A percentile compares a stretch with the other conserved stretches of the same genome.
These are phyloP conservation scores for Mimosa bimucronata DNA, from an alignment of 306 rosid genomes.

Conservation along the genomic window DNA sequence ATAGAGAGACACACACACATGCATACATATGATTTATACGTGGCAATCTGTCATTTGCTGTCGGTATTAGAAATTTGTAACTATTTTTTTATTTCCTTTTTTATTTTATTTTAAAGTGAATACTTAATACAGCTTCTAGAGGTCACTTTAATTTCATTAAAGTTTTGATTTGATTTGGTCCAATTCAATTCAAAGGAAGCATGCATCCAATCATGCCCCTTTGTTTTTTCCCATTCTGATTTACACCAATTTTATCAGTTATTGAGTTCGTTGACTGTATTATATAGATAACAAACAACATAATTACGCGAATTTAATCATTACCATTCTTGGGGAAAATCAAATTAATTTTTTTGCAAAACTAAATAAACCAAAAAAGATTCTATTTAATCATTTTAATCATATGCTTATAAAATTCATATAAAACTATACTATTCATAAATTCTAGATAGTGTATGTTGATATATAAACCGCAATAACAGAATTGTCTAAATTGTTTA, in stretches of 20 bases:
- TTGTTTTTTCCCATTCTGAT: not conserved
- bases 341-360: not conserved
- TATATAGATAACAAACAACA: no score
- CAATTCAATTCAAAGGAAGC: not conserved
- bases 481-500: not conserved
- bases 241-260: not conserved
- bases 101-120: not conserved
- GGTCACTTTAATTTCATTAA: not conserved
- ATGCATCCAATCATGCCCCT: not conserved
- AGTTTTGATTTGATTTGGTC: not conserved
- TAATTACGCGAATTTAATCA: not conserved
- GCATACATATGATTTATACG: not conserved
- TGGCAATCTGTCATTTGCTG: slow-evolving; percentile 10
- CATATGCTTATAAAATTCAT: not conserved
- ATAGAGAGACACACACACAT: not conserved
- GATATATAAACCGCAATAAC: not conserved
- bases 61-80: not conserved
- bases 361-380: not conserved
- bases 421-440: not conserved
- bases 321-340: not conserved
- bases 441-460: not conserved
- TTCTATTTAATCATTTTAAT: not conserved
- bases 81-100: not conserved
- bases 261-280: not conserved
- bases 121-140: not conserved